Base-by-base conservation (phyloP, 805 yeast species). In the Kuraishia ogatae region DNA sequence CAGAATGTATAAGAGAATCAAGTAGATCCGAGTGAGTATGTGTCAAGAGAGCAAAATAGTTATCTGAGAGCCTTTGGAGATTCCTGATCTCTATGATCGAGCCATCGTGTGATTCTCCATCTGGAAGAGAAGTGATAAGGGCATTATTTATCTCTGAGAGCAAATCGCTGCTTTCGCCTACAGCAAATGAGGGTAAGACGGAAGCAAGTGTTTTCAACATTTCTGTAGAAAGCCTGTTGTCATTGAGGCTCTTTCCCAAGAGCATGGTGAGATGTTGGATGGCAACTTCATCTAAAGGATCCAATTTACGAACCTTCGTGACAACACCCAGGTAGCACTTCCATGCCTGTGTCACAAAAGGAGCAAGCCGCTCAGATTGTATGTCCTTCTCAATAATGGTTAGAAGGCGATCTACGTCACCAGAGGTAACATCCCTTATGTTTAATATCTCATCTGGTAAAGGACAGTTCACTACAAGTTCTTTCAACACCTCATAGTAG, bases 401-500 rank as follows among this genome's bases (percentile, higher is more conserved):
- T 3, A 60, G 29, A 28, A 60, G 56, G 2, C 58, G 58, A 13
- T 56, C 21, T 1, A 58, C 48, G 5, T 54, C 56, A 22, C 39
- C 54, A 6, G 21, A n/a, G 15, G 43, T 23, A 4, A 50, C 13
- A 29, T n/a, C 51, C n/a, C n/a, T n/a, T n/a, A n/a, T n/a, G n/a
- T n/a, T n/a, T 24, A 54, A 52, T 8, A 57, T 22, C 0, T 54
- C 47, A 10, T 23, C 15, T 2, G 59, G 59, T 15, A 55, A 23
- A n/a, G 13, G 19, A 19, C 13, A 61, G 5, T 54, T 52, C 26
- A 57, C 48, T 21, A 66, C 59, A 28, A 69, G 62, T 4, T 54
- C 46, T 11, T 57, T 56, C 23, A 72, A 54, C 11, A 63, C 51
- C 6, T 57, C 55, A 59, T 80, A 87, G 62, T 82, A 85, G 0